A percentile compares a stretch with the other conserved stretches of the same genome.
Conservation (phyloP, 2,329 filamentous ascomycete genomes). For the Boeremia lycopersici region DNA sequence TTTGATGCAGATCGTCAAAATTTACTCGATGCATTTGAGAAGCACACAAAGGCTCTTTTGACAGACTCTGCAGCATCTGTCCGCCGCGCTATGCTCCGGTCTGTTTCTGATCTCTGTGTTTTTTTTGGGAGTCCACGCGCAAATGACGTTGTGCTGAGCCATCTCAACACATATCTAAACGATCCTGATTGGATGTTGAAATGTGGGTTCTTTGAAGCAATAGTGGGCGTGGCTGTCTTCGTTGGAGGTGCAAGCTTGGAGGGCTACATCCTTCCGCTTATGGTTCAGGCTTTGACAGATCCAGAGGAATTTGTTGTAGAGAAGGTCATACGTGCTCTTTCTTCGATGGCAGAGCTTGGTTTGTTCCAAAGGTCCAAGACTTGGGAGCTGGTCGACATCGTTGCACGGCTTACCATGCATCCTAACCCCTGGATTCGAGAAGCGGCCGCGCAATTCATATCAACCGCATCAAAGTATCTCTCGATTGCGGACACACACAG, state of each 20-base stretch:
- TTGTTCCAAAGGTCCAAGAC: conserved; percentile 82
- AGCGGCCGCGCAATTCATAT: conserved; percentile 82
- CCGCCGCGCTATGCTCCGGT: conserved; percentile 86
- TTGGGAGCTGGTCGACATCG: conserved; percentile 86
- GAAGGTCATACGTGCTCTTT: conserved; percentile 83
- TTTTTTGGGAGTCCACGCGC: conserved; percentile 93
- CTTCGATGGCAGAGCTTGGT: conserved; percentile 85
- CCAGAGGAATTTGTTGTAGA: conserved; percentile 94
- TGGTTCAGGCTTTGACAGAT: conserved; percentile 93
- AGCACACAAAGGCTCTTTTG: conserved; percentile 85
- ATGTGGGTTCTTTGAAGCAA: conserved; percentile 94
- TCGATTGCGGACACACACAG: conserved; percentile 82
- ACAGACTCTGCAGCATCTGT: conserved; percentile 87
- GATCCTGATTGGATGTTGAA: conserved; percentile 96
- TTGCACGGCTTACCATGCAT: conserved; percentile 86
- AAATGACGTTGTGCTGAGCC: conserved; percentile 94
- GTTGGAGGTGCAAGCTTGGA: conserved; percentile 88
- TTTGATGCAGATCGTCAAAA: conserved; percentile 88
- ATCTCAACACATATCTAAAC: conserved; percentile 96
- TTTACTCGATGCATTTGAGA: conserved; percentile 81
- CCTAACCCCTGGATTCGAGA: conserved; percentile 96
- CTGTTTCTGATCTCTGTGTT: conserved; percentile 88
- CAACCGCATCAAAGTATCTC: conserved; percentile 75
- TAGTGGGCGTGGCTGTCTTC: conserved; percentile 90
- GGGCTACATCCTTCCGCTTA: conserved; percentile 92